phyloP scores from a whole-genome alignment of 306 rosid species.

The Boehmeria nivea region DNA sequence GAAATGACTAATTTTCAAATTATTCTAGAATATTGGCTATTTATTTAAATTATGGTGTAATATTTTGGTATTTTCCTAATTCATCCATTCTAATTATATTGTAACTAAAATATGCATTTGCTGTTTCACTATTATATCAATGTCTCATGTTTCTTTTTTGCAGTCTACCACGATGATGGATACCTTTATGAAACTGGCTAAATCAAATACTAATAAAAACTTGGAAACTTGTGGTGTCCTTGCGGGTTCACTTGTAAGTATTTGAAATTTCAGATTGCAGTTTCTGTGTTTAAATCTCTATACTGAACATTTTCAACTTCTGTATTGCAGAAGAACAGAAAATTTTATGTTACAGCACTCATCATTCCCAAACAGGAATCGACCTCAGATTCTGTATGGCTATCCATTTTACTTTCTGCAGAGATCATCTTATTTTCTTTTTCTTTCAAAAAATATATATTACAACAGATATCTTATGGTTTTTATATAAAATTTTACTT shows the following conservation, averaged over 20 bases:
- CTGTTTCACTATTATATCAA: neutral
- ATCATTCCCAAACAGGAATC: slow-evolving; percentile 96
- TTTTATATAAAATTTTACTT: slow-evolving; percentile 11
- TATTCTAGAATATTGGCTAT: too few relatives aligned
- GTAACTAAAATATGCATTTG: too few relatives aligned
- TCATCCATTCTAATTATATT: too few relatives aligned
- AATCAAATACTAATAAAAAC: slow-evolving; percentile 75
- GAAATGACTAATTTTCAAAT: too few relatives aligned
- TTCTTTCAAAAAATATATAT: slow-evolving; percentile 5
- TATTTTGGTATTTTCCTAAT: too few relatives aligned
- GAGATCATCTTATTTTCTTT: slow-evolving; percentile 12
- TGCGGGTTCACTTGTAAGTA: slow-evolving; percentile 93
- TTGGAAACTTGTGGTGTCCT: slow-evolving; percentile 94
- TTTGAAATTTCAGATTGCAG: slow-evolving; percentile 7
- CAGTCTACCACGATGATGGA: slow-evolving; percentile 95
- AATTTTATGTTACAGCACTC: slow-evolving; percentile 78
- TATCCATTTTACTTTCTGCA: slow-evolving; percentile 14
- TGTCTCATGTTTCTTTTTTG: slow-evolving; percentile 21
- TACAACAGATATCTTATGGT: neutral
- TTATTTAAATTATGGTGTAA: too few relatives aligned
- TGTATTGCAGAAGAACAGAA: slow-evolving; percentile 79
- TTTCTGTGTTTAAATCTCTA: neutral
- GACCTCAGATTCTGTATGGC: slow-evolving; percentile 79
- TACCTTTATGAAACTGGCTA: slow-evolving; percentile 79
- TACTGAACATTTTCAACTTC: slow-evolving; percentile 11